Conservation (phyloP, 306 rosid genomes). For the Leucaena leucocephala region DNA sequence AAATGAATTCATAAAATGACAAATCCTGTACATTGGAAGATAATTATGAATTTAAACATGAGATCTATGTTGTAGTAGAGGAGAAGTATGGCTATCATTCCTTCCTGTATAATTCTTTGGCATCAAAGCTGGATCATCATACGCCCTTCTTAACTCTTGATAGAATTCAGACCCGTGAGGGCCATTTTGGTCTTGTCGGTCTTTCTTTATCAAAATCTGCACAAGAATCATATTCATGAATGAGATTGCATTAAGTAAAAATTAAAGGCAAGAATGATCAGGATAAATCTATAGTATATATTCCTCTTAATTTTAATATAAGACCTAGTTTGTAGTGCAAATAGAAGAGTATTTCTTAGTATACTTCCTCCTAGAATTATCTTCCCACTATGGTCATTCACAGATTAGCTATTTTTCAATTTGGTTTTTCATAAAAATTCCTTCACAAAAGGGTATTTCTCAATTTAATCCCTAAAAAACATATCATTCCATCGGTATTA, state of each 20-base stretch:
- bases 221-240: slow-evolving; percentile 32
- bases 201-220: slow-evolving; percentile 83
- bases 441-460: background rate
- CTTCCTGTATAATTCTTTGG: slow-evolving; percentile 48
- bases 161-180: slow-evolving; percentile 56
- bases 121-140: slow-evolving; percentile 64
- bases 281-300: background rate
- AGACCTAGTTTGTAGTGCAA: too few species aligned
- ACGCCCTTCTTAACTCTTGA: slow-evolving; percentile 54
- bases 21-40: slow-evolving; percentile 1
- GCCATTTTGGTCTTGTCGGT: slow-evolving; percentile 61
- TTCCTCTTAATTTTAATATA: too few species aligned
- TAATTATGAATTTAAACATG: slow-evolving; percentile 36
- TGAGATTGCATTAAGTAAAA: slow-evolving; percentile 8
- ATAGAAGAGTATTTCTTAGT: too few species aligned
- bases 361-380: too few species aligned
- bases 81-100: slow-evolving; percentile 46
- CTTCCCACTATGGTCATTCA: background rate
- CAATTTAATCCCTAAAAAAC: background rate
- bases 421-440: background rate
- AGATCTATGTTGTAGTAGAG: slow-evolving; percentile 54
- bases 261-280: background rate
- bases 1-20: background rate
- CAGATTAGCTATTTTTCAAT: background rate
- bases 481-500: background rate